Conservation (phyloP, 805 yeast genomes). For the Myxozyma geophila region DNA sequence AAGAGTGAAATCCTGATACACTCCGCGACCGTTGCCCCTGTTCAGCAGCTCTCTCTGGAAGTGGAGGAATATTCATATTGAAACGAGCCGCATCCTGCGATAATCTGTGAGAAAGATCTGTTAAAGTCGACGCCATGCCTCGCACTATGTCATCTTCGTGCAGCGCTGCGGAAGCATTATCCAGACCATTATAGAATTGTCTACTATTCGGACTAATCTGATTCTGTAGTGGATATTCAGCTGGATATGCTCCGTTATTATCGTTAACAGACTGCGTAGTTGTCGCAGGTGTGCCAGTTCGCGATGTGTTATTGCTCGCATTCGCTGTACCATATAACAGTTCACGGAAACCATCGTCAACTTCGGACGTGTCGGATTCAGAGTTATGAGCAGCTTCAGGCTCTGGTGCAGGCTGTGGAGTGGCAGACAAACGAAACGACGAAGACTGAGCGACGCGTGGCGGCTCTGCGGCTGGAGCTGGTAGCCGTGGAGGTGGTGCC, state of each 20-base stretch:
- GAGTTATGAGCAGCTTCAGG: background rate
- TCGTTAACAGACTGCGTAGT: background rate
- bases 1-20: background rate
- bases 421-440: background rate
- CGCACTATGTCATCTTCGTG: background rate
- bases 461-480: background rate
- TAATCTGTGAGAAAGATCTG: background rate
- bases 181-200: background rate
- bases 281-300: background rate
- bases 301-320: constrained; percentile 2
- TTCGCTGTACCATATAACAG: background rate
- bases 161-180: background rate
- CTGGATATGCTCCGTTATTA: background rate
- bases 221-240: too few relatives aligned
- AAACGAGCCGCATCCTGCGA: background rate
- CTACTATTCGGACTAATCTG: too few relatives aligned
- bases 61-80: background rate
- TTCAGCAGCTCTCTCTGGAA: background rate
- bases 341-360: constrained; percentile 5
- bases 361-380: constrained; percentile 4
- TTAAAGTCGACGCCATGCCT: background rate
- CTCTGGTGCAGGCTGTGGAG: background rate
- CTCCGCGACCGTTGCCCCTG: background rate
- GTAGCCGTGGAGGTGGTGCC: background rate
- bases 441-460: background rate